Percentiles rank a stretch among this genome's conserved stretches.
These are phyloP conservation scores for Dalechampia spathulata DNA, from an alignment of 441 rosid genomes.

Conservation along the genomic window DNA sequence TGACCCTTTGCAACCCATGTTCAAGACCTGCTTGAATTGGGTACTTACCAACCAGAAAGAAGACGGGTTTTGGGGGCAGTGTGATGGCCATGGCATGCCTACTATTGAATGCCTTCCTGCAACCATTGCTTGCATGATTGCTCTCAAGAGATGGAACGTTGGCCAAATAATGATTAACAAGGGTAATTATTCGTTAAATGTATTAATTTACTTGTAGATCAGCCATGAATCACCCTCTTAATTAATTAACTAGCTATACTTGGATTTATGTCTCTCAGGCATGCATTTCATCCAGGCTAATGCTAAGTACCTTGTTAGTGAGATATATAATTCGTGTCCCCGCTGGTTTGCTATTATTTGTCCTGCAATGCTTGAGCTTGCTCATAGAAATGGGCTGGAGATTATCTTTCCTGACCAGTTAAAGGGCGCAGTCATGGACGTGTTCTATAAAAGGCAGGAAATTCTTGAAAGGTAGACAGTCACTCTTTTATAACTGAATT, in stretches of 20 bases:
- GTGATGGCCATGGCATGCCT: conserved; percentile 25
- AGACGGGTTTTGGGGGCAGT: conserved; percentile 54
- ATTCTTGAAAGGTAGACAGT: conserved; percentile 38
- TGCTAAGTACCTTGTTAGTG: conserved; percentile 25
- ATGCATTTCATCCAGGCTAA: conserved; percentile 28
- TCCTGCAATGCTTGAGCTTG: conserved; percentile 46
- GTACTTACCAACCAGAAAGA: conserved; percentile 37
- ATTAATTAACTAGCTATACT: no score
- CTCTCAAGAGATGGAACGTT: conserved; percentile 43
- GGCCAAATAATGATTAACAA: conserved; percentile 18
- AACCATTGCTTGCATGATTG: conserved; percentile 47
- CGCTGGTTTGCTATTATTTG: conserved; percentile 48
- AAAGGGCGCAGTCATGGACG: conserved; percentile 7
- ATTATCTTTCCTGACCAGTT: conserved; percentile 18
- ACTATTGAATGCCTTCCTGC: conserved; percentile 39
- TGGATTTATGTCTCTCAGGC: conserved; percentile 20
- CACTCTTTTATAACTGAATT: no score
- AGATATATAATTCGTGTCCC: conserved; percentile 19
- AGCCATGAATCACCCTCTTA: background rate
- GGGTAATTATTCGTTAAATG: conserved; percentile 25
- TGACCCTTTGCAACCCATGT: conserved; percentile 37
- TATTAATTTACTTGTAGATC: no score
- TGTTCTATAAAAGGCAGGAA: conserved; percentile 26
- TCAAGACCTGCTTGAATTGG: conserved; percentile 48
- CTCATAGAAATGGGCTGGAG: conserved; percentile 28